Evolutionary conservation across 768 basidiomycete species (phyloP).

Genomic region (Mycena vitilis): DNA sequence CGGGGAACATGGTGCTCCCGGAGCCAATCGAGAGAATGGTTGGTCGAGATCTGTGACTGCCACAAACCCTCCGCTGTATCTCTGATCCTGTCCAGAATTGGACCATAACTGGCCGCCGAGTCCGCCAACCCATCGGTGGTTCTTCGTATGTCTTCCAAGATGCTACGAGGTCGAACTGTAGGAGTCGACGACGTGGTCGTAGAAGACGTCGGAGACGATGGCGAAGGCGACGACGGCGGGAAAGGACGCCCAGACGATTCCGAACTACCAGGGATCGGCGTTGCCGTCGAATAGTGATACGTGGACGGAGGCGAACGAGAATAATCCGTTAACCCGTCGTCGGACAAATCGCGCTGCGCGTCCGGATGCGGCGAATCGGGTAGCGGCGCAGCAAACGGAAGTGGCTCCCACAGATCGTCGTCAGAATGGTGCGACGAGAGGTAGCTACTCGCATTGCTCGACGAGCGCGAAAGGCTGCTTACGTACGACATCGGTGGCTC

Average conservation of each 20-base stretch:
- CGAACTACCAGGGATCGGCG: constrained; percentile 36
- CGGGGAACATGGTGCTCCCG: constrained; percentile 57
- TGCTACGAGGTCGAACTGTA: constrained; percentile 49
- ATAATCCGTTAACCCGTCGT: constrained; percentile 34
- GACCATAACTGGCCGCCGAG: constrained; percentile 12
- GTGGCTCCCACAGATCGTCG: constrained; percentile 55
- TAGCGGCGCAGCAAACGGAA: constrained; percentile 9
- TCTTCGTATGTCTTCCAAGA: constrained; percentile 50
- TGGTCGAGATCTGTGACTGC: constrained; percentile 71
- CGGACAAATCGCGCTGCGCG: constrained; percentile 5
- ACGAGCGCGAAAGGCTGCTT: constrained; percentile 37
- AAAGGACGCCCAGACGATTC: constrained; percentile 38
- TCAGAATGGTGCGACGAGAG: constrained; percentile 81
- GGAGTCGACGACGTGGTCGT: constrained; percentile 32
- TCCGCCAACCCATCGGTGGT: constrained; percentile 73
- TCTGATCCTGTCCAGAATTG: constrained; percentile 41
- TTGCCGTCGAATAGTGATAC: constrained; percentile 41
- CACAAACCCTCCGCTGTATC: constrained; percentile 69
- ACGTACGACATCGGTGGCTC: constrained; percentile 25
- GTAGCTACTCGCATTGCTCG: constrained; percentile 55
- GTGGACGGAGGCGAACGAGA: constrained; percentile 49
- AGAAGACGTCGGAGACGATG: constrained; percentile 49
- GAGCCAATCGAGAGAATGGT: constrained; percentile 72
- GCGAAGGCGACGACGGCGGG: constrained; percentile 43
- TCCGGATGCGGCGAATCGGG: constrained; percentile 35